Conservation (phyloP, 2,329 filamentous ascomycete genomes). For the Thielaviopsis ethacetica region DNA sequence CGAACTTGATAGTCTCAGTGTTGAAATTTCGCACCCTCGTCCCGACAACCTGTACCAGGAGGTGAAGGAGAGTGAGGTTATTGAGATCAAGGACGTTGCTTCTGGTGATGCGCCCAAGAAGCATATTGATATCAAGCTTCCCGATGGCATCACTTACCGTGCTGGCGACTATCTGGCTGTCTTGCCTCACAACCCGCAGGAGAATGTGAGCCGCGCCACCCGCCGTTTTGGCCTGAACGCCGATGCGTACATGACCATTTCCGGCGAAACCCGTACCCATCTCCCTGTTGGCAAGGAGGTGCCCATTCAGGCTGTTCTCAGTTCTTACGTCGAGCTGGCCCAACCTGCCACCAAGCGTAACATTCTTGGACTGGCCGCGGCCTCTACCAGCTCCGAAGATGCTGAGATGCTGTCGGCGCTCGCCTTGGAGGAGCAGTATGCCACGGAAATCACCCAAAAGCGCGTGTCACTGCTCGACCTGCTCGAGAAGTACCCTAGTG, state of each 20-base stretch:
- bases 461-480: slow-evolving; percentile 51
- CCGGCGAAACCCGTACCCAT: slow-evolving; percentile 31
- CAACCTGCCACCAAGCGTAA: slow-evolving; percentile 55
- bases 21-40: slow-evolving; percentile 37
- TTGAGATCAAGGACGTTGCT: slow-evolving; percentile 35
- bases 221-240: slow-evolving; percentile 49
- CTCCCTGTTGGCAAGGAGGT: slow-evolving; percentile 40
- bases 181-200: slow-evolving; percentile 51
- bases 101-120: slow-evolving; percentile 39
- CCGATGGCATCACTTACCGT: slow-evolving; percentile 47
- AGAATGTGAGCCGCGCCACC: slow-evolving; percentile 46
- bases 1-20: slow-evolving; percentile 18
- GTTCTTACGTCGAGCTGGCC: slow-evolving; percentile 55
- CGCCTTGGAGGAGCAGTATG: slow-evolving; percentile 27
- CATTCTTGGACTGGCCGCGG: slow-evolving; percentile 28
- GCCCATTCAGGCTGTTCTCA: slow-evolving; percentile 46
- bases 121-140: slow-evolving; percentile 51
- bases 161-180: slow-evolving; percentile 65
- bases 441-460: slow-evolving; percentile 34
- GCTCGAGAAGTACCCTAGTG: slow-evolving; percentile 43
- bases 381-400: slow-evolving; percentile 28
- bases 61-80: slow-evolving; percentile 42
- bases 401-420: slow-evolving; percentile 29
- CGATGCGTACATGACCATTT: slow-evolving; percentile 50
- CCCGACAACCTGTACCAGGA: slow-evolving; percentile 45